Conservation (phyloP, 306 rosid genomes). For the Sechiopsis laciniata region DNA sequence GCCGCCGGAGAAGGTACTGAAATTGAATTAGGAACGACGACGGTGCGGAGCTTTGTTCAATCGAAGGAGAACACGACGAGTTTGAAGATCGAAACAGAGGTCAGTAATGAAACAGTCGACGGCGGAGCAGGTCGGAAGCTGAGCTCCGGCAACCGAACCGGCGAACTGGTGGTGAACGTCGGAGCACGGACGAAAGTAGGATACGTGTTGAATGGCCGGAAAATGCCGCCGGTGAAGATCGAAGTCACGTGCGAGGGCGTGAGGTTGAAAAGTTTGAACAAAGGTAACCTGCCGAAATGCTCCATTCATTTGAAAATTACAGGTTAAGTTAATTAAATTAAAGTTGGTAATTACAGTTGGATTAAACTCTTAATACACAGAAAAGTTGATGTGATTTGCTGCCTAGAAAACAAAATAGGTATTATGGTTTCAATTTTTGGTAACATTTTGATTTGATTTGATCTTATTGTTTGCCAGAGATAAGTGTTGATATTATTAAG, state of each 20-base stretch:
- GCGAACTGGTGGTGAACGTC: constrained; percentile 39
- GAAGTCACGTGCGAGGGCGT: constrained; percentile 45
- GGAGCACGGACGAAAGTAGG: constrained; percentile 37
- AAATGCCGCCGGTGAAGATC: constrained; percentile 32
- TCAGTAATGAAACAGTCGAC: constrained; percentile 29
- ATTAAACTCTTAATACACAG: constrained; percentile 7
- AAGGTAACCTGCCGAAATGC: constrained; percentile 53
- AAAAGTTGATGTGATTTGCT: not conserved
- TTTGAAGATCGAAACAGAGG: constrained; percentile 40
- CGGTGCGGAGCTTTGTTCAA: constrained; percentile 32
- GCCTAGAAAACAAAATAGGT: constrained; percentile 1
- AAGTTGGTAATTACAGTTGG: constrained; percentile 9
- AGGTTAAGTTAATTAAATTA: not conserved
- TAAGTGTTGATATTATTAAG: not conserved
- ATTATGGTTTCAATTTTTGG: not conserved
- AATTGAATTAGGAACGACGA: constrained; percentile 27
- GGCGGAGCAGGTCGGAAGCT: constrained; percentile 36
- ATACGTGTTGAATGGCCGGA: constrained; percentile 31
- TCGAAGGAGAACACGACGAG: constrained; percentile 26
- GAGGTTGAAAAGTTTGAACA: constrained; percentile 40
- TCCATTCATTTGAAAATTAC: constrained; percentile 26
- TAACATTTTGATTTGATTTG: constrained; percentile 13
- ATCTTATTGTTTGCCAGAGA: not conserved
- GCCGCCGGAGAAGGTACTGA: constrained; percentile 28
- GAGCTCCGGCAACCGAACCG: constrained; percentile 22